Percentiles rank a stretch among this genome's conserved stretches.
phyloP scores from a whole-genome alignment of 1,284 basidiomycete genomes.

The Boletellus deceptivus region DNA sequence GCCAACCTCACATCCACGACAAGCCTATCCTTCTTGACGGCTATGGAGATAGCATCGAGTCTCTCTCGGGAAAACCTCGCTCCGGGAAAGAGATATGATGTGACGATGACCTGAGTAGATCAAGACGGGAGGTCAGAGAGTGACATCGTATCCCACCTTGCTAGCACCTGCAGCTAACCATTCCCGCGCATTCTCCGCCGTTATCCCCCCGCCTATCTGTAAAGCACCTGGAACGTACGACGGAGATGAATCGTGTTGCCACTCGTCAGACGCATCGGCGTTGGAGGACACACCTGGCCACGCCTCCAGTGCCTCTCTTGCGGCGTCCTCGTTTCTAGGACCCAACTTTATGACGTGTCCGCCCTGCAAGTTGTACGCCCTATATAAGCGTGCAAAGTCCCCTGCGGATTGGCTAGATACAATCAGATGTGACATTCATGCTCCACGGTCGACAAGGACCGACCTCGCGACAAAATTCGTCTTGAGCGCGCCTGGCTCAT shows the following conservation, averaged over 20 bases:
- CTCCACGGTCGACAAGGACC: conserved; percentile 20
- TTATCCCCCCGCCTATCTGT: conserved; percentile 95
- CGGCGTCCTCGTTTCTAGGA: conserved; percentile 84
- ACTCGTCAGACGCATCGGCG: neutral
- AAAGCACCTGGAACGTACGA: conserved; percentile 52
- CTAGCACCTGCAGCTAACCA: conserved; percentile 92
- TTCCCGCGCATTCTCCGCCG: conserved; percentile 70
- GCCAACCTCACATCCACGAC: conserved; percentile 92
- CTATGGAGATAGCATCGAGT: conserved; percentile 61
- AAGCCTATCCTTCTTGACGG: conserved; percentile 81
- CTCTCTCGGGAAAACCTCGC: conserved; percentile 77
- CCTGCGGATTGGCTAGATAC: conserved; percentile 69
- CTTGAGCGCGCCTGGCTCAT: conserved; percentile 60
- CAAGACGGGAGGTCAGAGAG: conserved; percentile 4
- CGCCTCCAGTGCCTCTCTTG: conserved; percentile 73
- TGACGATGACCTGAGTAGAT: conserved; percentile 82
- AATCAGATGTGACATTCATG: conserved; percentile 5
- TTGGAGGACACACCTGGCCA: conserved; percentile 67
- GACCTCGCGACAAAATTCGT: conserved; percentile 94
- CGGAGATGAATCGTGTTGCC: conserved; percentile 1
- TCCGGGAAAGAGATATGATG: conserved; percentile 90
- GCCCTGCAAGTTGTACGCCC: conserved; percentile 65
- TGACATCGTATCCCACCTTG: conserved; percentile 57
- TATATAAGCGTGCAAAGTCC: conserved; percentile 84
- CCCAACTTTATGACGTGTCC: conserved; percentile 98